Evolutionary conservation across 805 yeast genomes (phyloP).

Genomic region (Candida maesae): DNA sequence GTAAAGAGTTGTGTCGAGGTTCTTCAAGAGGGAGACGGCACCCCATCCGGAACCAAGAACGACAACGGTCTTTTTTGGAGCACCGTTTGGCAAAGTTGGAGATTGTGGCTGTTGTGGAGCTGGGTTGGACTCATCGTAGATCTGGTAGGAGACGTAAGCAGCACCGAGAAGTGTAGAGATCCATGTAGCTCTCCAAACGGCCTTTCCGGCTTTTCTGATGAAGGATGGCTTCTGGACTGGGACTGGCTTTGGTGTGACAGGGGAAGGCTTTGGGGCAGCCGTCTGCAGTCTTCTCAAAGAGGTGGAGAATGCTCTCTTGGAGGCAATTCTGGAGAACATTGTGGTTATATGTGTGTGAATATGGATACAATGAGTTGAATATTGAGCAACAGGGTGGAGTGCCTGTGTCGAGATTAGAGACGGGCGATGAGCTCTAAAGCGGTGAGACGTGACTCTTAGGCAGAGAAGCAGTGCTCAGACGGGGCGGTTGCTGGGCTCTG

Average conservation of each 20-base stretch:
- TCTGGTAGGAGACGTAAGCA: constrained; percentile 58
- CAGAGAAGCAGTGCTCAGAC: no score
- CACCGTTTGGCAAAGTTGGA: constrained; percentile 45
- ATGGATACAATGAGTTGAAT: background rate
- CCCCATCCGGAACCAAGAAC: constrained; percentile 95
- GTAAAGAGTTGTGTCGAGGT: constrained; percentile 80
- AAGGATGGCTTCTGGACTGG: constrained; percentile 20
- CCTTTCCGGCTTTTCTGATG: constrained; percentile 22
- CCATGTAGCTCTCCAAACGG: constrained; percentile 45
- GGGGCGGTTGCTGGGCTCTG: no score
- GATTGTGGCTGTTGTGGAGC: constrained; percentile 57
- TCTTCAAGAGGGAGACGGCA: constrained; percentile 76
- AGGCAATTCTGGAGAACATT: constrained; percentile 15
- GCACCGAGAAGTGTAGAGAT: constrained; percentile 47
- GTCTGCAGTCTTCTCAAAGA: constrained; percentile 13
- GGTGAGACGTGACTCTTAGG: no score
- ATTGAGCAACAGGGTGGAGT: no score
- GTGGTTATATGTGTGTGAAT: no score
- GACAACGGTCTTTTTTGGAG: constrained; percentile 47
- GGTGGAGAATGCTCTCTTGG: constrained; percentile 19
- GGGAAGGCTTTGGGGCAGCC: constrained; percentile 9
- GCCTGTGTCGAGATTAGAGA: no score
- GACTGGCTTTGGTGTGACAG: constrained; percentile 8
- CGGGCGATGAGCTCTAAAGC: no score
- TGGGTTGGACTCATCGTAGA: constrained; percentile 62